A percentile compares a stretch with the other conserved stretches of the same genome.
Conservation (phyloP, 495 filamentous ascomycete species). For the Halenospora varia region DNA sequence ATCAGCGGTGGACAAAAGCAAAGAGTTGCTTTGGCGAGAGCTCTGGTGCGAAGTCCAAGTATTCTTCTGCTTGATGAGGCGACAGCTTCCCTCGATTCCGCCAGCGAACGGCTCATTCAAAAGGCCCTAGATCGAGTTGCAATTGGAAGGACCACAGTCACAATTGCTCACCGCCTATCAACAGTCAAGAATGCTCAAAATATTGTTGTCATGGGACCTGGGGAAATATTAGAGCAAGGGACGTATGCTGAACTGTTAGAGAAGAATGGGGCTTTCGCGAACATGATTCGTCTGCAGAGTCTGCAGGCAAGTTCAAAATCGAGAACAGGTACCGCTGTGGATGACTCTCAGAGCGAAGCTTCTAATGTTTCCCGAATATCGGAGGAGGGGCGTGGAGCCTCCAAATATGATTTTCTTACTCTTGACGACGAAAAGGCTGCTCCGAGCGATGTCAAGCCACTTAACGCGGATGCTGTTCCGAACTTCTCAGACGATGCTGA, state of each 20-base stretch:
- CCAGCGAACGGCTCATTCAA: constrained; percentile 91
- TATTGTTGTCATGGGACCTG: constrained; percentile 55
- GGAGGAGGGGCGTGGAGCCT: not conserved
- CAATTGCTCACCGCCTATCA: constrained; percentile 90
- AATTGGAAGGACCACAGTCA: constrained; percentile 86
- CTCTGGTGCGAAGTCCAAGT: constrained; percentile 90
- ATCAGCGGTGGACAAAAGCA: constrained; percentile 96
- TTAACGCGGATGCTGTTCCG: not conserved
- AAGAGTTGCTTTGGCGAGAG: constrained; percentile 80
- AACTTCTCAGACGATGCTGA: not conserved
- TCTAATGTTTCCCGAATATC: not conserved
- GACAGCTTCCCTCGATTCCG: constrained; percentile 91
- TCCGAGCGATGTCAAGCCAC: not conserved
- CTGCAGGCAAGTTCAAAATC: constrained; percentile 7
- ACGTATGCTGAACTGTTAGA: constrained; percentile 40
- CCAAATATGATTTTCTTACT: not conserved
- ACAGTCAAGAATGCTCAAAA: constrained; percentile 93
- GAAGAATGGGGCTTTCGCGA: constrained; percentile 24
- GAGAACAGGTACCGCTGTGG: not conserved
- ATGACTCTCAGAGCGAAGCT: not conserved
- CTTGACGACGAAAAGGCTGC: not conserved
- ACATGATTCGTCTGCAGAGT: constrained; percentile 30
- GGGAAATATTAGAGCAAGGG: constrained; percentile 51
- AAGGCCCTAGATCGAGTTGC: constrained; percentile 83
- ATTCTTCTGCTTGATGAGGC: constrained; percentile 94